Conservation (phyloP, 306 rosid genomes). For the Arachis hypogaea region DNA sequence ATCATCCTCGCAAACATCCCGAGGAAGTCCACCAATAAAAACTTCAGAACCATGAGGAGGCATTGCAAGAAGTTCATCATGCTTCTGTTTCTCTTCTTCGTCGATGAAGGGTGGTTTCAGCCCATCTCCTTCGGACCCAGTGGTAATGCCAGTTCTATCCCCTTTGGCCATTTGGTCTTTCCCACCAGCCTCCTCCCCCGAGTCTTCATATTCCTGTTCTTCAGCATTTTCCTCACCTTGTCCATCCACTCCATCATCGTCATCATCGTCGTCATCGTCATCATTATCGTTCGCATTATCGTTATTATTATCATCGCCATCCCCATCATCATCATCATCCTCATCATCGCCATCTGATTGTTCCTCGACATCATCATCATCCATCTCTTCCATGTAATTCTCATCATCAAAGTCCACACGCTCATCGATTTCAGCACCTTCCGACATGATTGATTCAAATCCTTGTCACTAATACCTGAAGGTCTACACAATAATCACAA, state of each 20-base stretch:
- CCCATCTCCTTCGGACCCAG: slow-evolving; percentile 61
- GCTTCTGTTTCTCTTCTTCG: slow-evolving; percentile 75
- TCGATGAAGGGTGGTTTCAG: slow-evolving; percentile 52
- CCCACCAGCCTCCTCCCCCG: slow-evolving; percentile 42
- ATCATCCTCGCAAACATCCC: slow-evolving; percentile 79
- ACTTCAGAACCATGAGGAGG: slow-evolving; percentile 98
- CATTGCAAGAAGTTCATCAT: slow-evolving; percentile 83
- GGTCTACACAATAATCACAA: slow-evolving; percentile 26
- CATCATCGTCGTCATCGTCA: slow-evolving; percentile 84
- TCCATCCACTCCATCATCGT: slow-evolving; percentile 78
- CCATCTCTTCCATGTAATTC: slow-evolving; percentile 96
- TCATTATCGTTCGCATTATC: slow-evolving; percentile 48
- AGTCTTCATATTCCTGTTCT: slow-evolving; percentile 60
- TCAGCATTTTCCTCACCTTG: slow-evolving; percentile 68
- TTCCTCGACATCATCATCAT: slow-evolving; percentile 84
- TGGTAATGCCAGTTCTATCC: slow-evolving; percentile 47
- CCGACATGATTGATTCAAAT: slow-evolving; percentile 72
- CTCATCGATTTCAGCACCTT: slow-evolving; percentile 83
- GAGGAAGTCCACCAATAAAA: slow-evolving; percentile 96
- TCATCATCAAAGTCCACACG: slow-evolving; percentile 93
- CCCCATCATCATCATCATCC: slow-evolving; percentile 71
- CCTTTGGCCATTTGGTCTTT: slow-evolving; percentile 63
- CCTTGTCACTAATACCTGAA: slow-evolving; percentile 60
- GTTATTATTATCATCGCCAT: slow-evolving; percentile 44
- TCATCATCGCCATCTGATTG: slow-evolving; percentile 77